These are phyloP conservation scores for Paxillus rubicundulus DNA, from an alignment of 768 basidiomycete species.

Conservation along the genomic window DNA sequence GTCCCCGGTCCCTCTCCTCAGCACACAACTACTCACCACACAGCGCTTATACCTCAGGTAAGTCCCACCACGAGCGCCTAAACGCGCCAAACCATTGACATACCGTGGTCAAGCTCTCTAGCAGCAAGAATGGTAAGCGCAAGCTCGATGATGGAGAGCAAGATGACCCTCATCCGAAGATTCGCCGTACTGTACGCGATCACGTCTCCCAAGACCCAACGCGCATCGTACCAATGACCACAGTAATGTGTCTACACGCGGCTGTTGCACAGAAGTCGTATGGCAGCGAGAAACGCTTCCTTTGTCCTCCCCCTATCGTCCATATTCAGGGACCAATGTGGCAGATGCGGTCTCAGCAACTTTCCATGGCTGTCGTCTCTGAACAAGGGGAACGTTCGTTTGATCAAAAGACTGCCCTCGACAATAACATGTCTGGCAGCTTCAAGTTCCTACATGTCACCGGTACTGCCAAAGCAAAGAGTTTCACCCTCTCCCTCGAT, in stretches of 20 bases:
- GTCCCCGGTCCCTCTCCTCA: constrained; percentile 25
- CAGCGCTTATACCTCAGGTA: constrained; percentile 40
- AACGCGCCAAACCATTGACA: constrained; percentile 20
- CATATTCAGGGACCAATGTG: constrained; percentile 87
- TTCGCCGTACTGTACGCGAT: constrained; percentile 80
- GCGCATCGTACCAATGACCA: constrained; percentile 84
- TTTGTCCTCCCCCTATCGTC: constrained; percentile 91
- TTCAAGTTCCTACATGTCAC: constrained; percentile 93
- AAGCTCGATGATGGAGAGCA: constrained; percentile 66
- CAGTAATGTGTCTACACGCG: constrained; percentile 86
- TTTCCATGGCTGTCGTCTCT: constrained; percentile 83
- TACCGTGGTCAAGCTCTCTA: constrained; percentile 26
- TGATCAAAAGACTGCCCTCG: constrained; percentile 80
- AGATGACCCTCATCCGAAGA: constrained; percentile 69
- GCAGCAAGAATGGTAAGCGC: constrained; percentile 59
- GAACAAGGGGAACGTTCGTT: constrained; percentile 81
- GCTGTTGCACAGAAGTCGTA: constrained; percentile 96
- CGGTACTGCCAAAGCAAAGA: constrained; percentile 85
- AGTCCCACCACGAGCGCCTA: constrained; percentile 28
- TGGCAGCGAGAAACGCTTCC: constrained; percentile 91
- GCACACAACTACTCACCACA: constrained; percentile 29
- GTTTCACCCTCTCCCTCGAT: constrained; percentile 81
- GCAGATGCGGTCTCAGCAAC: constrained; percentile 77
- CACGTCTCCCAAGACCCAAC: constrained; percentile 74
- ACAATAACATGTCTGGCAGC: constrained; percentile 80